These are phyloP conservation scores for Metschnikowia chrysomelidarum DNA, from an alignment of 805 yeast species.

Conservation along the genomic window DNA sequence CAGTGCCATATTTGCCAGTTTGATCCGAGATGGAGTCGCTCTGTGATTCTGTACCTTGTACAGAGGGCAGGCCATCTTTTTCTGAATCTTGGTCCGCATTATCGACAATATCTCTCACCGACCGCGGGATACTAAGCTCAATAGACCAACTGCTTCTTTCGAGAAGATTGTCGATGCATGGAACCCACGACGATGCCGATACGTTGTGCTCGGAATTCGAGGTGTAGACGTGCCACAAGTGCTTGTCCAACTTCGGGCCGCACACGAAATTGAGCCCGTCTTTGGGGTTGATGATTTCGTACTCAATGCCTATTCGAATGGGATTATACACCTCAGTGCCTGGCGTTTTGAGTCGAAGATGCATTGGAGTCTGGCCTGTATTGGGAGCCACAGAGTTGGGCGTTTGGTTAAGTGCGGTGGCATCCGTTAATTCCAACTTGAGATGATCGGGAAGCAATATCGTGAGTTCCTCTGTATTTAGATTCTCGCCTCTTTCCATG, in stretches of 20 bases:
- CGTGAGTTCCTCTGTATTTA: conserved; percentile 61
- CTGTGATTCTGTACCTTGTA: neutral
- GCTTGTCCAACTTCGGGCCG: conserved; percentile 46
- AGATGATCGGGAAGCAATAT: conserved; percentile 65
- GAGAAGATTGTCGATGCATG: conserved; percentile 86
- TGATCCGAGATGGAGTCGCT: neutral
- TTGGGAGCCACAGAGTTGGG: conserved; percentile 32
- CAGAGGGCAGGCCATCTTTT: neutral
- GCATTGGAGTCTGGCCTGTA: conserved; percentile 33
- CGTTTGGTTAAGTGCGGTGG: conserved; percentile 22
- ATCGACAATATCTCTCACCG: conserved; percentile 60
- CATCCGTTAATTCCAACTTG: conserved; percentile 57
- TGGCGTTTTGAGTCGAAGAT: conserved; percentile 36
- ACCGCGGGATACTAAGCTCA: conserved; percentile 80
- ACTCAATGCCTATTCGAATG: conserved; percentile 65
- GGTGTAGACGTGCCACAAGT: conserved; percentile 83
- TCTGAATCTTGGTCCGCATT: neutral
- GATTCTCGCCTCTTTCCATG: conserved; percentile 18
- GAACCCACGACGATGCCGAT: conserved; percentile 96
- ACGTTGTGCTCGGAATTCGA: conserved; percentile 72
- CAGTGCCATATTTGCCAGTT: neutral
- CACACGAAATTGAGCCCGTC: conserved; percentile 79
- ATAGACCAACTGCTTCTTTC: conserved; percentile 92
- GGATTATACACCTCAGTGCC: conserved; percentile 57
- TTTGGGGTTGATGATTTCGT: conserved; percentile 59